Evolutionary conservation across 768 basidiomycete species (phyloP).

Genomic region (Phallus indusiatus): DNA sequence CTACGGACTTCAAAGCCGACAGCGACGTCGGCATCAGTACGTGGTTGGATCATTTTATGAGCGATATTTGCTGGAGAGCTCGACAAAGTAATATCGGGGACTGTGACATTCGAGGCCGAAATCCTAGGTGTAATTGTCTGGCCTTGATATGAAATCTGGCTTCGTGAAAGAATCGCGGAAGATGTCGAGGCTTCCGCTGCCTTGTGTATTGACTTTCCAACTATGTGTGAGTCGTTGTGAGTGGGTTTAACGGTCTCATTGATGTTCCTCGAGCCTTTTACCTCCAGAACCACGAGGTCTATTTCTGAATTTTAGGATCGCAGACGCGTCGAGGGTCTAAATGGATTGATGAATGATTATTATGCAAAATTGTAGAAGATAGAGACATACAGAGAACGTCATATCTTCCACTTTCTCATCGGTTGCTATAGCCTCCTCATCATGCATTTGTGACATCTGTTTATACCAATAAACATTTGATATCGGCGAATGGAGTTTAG

Average conservation of each 20-base stretch:
- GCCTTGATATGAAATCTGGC: too few species aligned
- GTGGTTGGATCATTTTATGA: background rate
- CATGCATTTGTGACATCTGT: background rate
- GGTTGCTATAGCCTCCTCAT: background rate
- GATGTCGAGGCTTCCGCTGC: conserved; percentile 2
- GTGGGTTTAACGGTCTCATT: too few species aligned
- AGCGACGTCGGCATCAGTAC: background rate
- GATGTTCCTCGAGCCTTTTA: background rate
- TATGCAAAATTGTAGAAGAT: background rate
- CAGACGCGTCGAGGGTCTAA: background rate
- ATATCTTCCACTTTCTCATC: background rate
- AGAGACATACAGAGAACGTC: background rate
- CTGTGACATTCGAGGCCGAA: too few species aligned
- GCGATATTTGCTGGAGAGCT: background rate
- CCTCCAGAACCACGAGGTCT: background rate
- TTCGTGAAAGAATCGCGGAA: background rate
- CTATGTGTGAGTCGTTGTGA: background rate
- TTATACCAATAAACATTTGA: too few species aligned
- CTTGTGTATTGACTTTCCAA: conserved; percentile 8
- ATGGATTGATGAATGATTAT: background rate
- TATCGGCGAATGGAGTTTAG: too few species aligned
- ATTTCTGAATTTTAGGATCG: background rate
- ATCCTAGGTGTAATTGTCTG: too few species aligned
- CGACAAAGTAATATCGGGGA: too few species aligned
- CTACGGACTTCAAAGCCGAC: background rate